Evolutionary conservation across 1,284 basidiomycete species (phyloP).

Genomic region (Neonothopanus nambi): DNA sequence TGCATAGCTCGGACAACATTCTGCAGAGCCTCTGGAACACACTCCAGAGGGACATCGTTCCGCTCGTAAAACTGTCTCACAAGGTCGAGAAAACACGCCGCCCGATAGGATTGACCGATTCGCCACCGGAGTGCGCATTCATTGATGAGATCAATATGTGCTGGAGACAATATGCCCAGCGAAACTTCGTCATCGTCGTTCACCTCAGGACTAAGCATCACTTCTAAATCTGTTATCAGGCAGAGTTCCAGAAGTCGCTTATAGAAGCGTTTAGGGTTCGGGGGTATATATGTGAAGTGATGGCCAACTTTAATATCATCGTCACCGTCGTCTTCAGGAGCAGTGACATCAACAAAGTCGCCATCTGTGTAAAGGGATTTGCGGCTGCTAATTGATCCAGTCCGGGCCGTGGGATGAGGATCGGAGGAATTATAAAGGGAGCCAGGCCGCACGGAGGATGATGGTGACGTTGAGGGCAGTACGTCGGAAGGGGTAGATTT

Average conservation of each 20-base stretch:
- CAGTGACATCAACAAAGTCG: conserved; percentile 34
- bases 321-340: conserved; percentile 43
- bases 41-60: conserved; percentile 91
- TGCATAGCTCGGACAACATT: conserved; percentile 70
- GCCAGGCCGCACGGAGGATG: conserved; percentile 49
- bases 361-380: conserved; percentile 51
- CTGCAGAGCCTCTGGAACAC: conserved; percentile 86
- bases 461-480: conserved; percentile 38
- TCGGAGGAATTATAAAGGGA: conserved; percentile 47
- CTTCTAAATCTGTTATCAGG: conserved; percentile 84
- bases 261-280: conserved; percentile 86
- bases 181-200: conserved; percentile 97
- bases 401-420: conserved; percentile 41
- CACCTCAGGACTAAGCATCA: conserved; percentile 83
- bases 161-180: conserved; percentile 84
- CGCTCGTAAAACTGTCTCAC: conserved; percentile 88
- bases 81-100: conserved; percentile 82
- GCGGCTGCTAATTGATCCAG: conserved; percentile 65
- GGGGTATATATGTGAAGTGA: conserved; percentile 88
- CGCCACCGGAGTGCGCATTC: conserved; percentile 92
- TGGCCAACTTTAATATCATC: conserved; percentile 73
- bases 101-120: conserved; percentile 78
- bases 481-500: conserved; percentile 70
- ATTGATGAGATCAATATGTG: conserved; percentile 82
- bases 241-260: conserved; percentile 83